A percentile compares a stretch with the other conserved stretches of the same genome.
phyloP scores from a whole-genome alignment of 257 asterid species.

The Gentiana dahurica region DNA sequence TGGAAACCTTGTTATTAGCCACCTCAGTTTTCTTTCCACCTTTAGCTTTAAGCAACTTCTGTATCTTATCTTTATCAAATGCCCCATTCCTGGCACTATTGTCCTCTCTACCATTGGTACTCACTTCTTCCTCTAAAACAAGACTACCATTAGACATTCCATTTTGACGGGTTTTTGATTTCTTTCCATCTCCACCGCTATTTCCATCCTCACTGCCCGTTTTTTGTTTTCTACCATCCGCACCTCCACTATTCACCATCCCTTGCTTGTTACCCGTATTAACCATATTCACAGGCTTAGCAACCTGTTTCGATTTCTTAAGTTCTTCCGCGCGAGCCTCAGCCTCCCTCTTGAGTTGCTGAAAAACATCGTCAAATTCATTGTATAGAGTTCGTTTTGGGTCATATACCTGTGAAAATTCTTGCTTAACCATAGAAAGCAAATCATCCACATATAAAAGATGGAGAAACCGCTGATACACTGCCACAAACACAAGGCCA shows the following conservation, averaged over 20 bases:
- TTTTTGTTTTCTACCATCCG: conserved; percentile 67
- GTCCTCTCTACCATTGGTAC: conserved; percentile 54
- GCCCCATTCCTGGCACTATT: conserved; percentile 53
- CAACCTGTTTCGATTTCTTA: conserved; percentile 66
- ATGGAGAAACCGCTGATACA: conserved; percentile 84
- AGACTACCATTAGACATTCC: conserved; percentile 33
- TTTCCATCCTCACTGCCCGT: conserved; percentile 61
- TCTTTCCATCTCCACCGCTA: conserved; percentile 45
- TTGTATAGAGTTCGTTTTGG: conserved; percentile 55
- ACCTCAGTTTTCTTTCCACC: conserved; percentile 59
- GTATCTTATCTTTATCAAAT: conserved; percentile 83
- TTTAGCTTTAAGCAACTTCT: conserved; percentile 63
- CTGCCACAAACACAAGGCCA: conserved; percentile 95
- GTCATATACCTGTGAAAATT: conserved; percentile 67
- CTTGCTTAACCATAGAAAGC: conserved; percentile 78
- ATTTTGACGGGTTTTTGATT: conserved; percentile 33
- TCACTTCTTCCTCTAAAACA: conserved; percentile 29
- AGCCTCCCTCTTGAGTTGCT: conserved; percentile 87
- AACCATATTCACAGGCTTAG: conserved; percentile 35
- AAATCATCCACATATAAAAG: conserved; percentile 88
- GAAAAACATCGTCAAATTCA: conserved; percentile 66
- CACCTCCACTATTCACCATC: conserved; percentile 40
- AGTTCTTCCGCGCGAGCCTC: conserved; percentile 89
- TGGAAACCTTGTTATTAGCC: conserved; percentile 49
- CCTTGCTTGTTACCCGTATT: conserved; percentile 65